These are phyloP conservation scores for Cutaneotrichosporon sp. DNA, from an alignment of 1,284 basidiomycete genomes.

Conservation along the genomic window DNA sequence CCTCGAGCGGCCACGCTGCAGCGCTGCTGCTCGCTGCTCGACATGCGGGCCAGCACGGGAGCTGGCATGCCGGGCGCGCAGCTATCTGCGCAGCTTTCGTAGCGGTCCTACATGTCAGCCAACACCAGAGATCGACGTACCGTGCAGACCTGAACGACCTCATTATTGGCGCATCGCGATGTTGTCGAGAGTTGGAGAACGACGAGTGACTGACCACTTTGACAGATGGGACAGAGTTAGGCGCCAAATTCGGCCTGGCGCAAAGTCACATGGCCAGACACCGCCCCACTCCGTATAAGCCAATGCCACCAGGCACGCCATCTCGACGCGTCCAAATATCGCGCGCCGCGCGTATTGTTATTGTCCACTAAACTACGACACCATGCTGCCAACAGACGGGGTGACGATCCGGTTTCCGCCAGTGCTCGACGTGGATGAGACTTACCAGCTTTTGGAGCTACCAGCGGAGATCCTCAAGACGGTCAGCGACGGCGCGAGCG, in stretches of 20 bases:
- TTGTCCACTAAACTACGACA: neutral
- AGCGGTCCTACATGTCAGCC: no score
- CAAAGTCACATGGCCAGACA: no score
- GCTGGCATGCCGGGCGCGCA: constrained; percentile 1
- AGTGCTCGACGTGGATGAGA: constrained; percentile 22
- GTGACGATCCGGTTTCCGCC: constrained; percentile 26
- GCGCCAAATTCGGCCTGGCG: no score
- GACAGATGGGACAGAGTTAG: no score
- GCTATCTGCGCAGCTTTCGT: neutral
- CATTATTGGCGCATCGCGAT: no score
- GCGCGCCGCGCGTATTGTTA: neutral
- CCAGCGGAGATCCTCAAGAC: constrained; percentile 44
- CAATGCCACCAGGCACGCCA: neutral
- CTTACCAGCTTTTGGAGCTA: constrained; percentile 47
- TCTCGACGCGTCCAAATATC: neutral
- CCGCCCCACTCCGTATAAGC: no score
- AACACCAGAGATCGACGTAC: no score
- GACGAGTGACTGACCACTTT: neutral
- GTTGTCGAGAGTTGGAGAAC: neutral
- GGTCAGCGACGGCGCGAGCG: constrained; percentile 31
- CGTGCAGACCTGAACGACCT: no score
- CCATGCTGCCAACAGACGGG: constrained; percentile 12
- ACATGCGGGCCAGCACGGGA: constrained; percentile 6
- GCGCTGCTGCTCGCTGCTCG: constrained; percentile 3
- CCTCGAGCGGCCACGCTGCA: neutral